Conservation (phyloP, 768 basidiomycete genomes). For the Cystofilobasidium ferigula region DNA sequence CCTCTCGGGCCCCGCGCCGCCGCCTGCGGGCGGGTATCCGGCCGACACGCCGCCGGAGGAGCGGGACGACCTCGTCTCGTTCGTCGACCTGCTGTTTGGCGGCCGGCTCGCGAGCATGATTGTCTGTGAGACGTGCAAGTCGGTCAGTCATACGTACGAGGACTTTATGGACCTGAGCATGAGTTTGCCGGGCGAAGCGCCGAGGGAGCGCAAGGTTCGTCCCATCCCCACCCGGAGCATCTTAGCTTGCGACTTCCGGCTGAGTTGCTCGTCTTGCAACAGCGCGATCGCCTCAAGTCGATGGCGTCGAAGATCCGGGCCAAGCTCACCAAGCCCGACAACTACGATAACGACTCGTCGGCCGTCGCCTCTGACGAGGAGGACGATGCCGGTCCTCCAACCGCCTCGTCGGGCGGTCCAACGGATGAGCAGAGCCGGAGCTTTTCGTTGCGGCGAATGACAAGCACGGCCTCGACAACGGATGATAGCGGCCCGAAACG, state of each 20-base stretch:
- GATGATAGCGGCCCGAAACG: slow-evolving; percentile 8
- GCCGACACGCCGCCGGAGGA: slow-evolving; percentile 1
- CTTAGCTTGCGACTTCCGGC: background rate
- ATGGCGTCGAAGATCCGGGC: slow-evolving; percentile 47
- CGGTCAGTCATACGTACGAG: slow-evolving; percentile 72
- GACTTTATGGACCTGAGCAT: slow-evolving; percentile 90
- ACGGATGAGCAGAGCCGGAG: background rate
- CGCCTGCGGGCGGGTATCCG: background rate
- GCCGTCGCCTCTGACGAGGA: slow-evolving; percentile 24
- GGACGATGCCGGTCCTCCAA: too few relatives aligned
- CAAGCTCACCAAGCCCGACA: slow-evolving; percentile 15
- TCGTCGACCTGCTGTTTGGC: slow-evolving; percentile 82
- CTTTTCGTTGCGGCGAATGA: slow-evolving; percentile 16
- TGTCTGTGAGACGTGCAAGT: slow-evolving; percentile 87
- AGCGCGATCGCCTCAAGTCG: slow-evolving; percentile 61
- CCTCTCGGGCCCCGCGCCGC: background rate
- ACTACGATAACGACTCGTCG: slow-evolving; percentile 19
- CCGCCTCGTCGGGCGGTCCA: background rate
- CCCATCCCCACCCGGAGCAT: too few relatives aligned
- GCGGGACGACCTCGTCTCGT: slow-evolving; percentile 41
- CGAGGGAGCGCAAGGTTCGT: slow-evolving; percentile 51
- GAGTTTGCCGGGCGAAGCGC: slow-evolving; percentile 61
- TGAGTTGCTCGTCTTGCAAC: background rate
- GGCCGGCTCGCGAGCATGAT: slow-evolving; percentile 81
- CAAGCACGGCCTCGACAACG: background rate